Evolutionary conservation across 495 filamentous ascomycete genomes (phyloP).

Genomic region (Penicillium diatomitis): DNA sequence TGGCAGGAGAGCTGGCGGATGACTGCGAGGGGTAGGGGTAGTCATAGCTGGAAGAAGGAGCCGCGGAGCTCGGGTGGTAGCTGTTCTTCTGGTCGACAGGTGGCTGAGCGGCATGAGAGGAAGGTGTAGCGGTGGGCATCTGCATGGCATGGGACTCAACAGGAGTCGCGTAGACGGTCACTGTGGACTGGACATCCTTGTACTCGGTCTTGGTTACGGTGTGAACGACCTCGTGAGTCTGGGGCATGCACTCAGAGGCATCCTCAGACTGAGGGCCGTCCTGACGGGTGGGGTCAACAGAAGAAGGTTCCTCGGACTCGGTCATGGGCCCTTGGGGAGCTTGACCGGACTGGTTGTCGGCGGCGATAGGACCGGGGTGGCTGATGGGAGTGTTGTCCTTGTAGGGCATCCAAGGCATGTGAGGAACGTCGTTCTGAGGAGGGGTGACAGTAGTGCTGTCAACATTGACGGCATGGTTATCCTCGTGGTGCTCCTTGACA

Average conservation of each 20-base stretch:
- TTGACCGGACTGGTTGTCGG: too few relatives aligned
- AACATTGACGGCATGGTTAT: slow-evolving; percentile 22
- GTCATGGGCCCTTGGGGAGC: too few relatives aligned
- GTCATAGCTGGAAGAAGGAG: slow-evolving; percentile 8
- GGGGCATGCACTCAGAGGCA: slow-evolving; percentile 5
- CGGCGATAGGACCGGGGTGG: not conserved
- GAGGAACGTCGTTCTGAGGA: not conserved
- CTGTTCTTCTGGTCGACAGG: slow-evolving; percentile 1
- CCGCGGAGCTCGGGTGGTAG: slow-evolving; percentile 1
- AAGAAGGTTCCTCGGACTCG: not conserved
- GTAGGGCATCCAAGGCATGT: slow-evolving; percentile 7
- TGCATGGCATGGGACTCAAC: not conserved
- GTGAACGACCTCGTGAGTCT: slow-evolving; percentile 19
- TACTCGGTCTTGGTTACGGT: slow-evolving; percentile 25
- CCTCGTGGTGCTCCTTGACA: slow-evolving; percentile 16
- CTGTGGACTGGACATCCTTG: slow-evolving; percentile 8
- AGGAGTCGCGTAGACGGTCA: not conserved
- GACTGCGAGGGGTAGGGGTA: slow-evolving; percentile 8
- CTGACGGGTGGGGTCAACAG: not conserved
- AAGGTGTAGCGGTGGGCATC: slow-evolving; percentile 2
- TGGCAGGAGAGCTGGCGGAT: slow-evolving; percentile 3
- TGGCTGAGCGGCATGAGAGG: slow-evolving; percentile 1
- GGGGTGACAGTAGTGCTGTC: slow-evolving; percentile 12
- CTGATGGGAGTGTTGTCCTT: slow-evolving; percentile 4
- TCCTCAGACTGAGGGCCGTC: slow-evolving; percentile 1